These are phyloP conservation scores for Mortierella alpina DNA, from an alignment of 192 early-diverging fungal genomes.

Conservation along the genomic window DNA sequence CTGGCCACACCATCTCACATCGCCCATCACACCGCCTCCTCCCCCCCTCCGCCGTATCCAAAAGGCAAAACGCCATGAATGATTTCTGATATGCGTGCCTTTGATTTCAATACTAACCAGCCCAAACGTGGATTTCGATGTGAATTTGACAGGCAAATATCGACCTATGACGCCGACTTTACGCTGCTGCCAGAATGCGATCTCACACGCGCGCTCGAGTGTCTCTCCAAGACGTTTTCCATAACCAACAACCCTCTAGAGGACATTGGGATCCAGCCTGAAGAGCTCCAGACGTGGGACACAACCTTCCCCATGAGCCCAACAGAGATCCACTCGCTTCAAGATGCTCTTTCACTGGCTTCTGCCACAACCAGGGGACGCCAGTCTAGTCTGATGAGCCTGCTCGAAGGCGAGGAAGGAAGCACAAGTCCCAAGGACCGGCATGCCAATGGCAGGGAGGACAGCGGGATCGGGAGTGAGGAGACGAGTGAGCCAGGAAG, in stretches of 20 bases:
- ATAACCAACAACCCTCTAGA: slow-evolving; percentile 41
- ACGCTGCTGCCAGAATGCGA: slow-evolving; percentile 52
- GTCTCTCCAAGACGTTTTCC: slow-evolving; percentile 21
- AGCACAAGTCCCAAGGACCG: neutral
- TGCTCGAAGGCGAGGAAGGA: neutral
- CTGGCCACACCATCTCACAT: no score
- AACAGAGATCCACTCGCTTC: slow-evolving; percentile 31
- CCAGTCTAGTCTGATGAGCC: slow-evolving; percentile 11
- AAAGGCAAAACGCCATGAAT: no score
- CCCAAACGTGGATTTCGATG: neutral
- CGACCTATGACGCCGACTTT: slow-evolving; percentile 51
- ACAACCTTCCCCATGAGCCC: slow-evolving; percentile 31
- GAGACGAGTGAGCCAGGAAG: slow-evolving; percentile 40
- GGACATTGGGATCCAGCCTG: slow-evolving; percentile 22
- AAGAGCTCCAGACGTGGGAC: slow-evolving; percentile 42
- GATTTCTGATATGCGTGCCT: no score
- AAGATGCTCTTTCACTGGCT: slow-evolving; percentile 37
- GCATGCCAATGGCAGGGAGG: slow-evolving; percentile 5
- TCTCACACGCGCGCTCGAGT: slow-evolving; percentile 40
- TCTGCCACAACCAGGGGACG: slow-evolving; percentile 23
- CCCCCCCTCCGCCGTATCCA: no score
- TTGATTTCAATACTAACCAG: no score
- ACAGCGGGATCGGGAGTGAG: slow-evolving; percentile 47
- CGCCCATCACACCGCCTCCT: no score
- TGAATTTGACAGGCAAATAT: slow-evolving; percentile 38